Conservation (phyloP, 2,329 filamentous ascomycete species). For the Thielaviopsis musarum region DNA sequence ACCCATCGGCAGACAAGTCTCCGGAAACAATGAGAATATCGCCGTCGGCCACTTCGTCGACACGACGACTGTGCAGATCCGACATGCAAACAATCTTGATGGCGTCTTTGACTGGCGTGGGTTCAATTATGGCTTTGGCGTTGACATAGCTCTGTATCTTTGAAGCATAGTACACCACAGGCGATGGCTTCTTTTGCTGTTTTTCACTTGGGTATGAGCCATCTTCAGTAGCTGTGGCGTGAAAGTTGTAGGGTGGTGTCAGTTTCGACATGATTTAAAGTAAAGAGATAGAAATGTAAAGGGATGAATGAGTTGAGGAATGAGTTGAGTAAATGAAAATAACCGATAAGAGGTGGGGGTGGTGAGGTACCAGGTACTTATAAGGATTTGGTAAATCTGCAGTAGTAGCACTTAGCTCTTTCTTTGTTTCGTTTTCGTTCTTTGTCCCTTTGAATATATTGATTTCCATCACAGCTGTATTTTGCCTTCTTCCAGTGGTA, state of each 20-base stretch:
- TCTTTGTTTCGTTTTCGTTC: too few species aligned
- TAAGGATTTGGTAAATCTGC: too few species aligned
- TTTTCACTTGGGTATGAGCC: not conserved
- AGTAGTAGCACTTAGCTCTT: too few species aligned
- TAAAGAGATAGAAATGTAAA: too few species aligned
- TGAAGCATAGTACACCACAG: not conserved
- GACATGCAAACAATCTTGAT: conserved; percentile 25
- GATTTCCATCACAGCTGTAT: too few species aligned
- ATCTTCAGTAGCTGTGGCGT: not conserved
- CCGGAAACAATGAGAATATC: conserved; percentile 32
- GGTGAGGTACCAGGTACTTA: too few species aligned
- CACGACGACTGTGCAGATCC: conserved; percentile 26
- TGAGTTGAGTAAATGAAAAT: too few species aligned
- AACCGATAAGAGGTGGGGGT: too few species aligned
- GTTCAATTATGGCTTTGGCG: not conserved
- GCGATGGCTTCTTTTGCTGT: not conserved
- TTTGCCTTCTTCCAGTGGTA: too few species aligned
- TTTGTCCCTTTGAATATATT: too few species aligned
- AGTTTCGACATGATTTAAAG: too few species aligned
- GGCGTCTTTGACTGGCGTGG: not conserved
- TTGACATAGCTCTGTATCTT: not conserved
- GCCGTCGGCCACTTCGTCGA: conserved; percentile 21
- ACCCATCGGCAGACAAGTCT: conserved; percentile 40
- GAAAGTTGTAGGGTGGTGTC: not conserved
- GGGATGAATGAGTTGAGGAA: too few species aligned